Percentiles rank a stretch among this genome's conserved stretches.
Conservation (phyloP, 2,329 filamentous ascomycete genomes). For the Cladosporium sp. region DNA sequence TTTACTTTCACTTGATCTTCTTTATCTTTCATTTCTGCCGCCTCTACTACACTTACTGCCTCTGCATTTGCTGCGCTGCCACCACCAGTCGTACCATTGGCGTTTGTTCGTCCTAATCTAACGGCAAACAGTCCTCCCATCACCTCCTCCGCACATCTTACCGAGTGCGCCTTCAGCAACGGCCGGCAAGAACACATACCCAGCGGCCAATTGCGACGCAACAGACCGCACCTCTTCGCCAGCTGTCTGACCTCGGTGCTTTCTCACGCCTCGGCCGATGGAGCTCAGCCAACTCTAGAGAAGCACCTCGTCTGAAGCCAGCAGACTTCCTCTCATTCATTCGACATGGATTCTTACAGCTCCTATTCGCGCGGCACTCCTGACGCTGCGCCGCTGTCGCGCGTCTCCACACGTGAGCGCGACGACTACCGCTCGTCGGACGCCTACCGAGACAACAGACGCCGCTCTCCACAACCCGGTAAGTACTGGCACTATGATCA, state of each 20-base stretch:
- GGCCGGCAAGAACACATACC: not conserved
- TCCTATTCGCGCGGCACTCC: constrained; percentile 12
- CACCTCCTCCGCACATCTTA: constrained; percentile 9
- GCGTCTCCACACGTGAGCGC: constrained; percentile 16
- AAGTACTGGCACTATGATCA: constrained; percentile 1
- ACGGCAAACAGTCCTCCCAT: constrained; percentile 25
- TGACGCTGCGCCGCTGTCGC: constrained; percentile 17
- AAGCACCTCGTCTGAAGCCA: constrained; percentile 15
- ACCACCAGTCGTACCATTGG: constrained; percentile 8
- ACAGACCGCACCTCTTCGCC: constrained; percentile 6
- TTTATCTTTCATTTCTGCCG: constrained; percentile 27
- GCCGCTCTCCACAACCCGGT: constrained; percentile 25
- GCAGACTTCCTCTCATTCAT: constrained; percentile 1
- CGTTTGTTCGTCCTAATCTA: constrained; percentile 20
- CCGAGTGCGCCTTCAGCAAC: constrained; percentile 13
- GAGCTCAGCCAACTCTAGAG: constrained; percentile 2
- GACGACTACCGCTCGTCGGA: constrained; percentile 27
- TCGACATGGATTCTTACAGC: constrained; percentile 17
- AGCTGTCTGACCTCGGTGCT: constrained; percentile 1
- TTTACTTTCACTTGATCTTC: constrained; percentile 21
- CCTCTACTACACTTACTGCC: constrained; percentile 23
- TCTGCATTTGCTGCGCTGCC: constrained; percentile 8
- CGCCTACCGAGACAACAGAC: constrained; percentile 27
- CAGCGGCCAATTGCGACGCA: not conserved
- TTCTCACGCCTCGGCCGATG: constrained; percentile 17